Evolutionary conservation across 805 yeast genomes (phyloP), one percentile per base, ranked within the genome.

Genomic region (Nakazawaea sp.): DNA sequence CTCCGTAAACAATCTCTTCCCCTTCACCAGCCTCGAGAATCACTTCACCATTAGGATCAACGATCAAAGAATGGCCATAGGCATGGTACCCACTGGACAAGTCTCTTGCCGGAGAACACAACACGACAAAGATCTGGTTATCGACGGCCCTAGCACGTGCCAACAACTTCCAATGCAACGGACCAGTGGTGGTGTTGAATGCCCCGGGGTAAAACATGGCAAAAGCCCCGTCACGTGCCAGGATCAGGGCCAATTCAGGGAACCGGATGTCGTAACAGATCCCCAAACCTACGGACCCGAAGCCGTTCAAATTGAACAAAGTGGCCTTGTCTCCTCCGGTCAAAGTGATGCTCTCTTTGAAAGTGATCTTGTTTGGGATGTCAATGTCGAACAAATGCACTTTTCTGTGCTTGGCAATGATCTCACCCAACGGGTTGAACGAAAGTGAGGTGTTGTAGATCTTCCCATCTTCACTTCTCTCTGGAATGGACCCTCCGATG

Each of bases 401-500:
- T 53, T 90, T 90, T 47, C 97, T 73, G 58, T 87, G 97, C 51
- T 81, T 84, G 33, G 87, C 96, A 38, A 90, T 74, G 39, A 89
- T 65, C 27, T 77, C 70, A 3, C 98, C 98, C 2, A 56, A 32
- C 2, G 80, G 81, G 43, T 75, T 59, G 54, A 86, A 90, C 3
- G 94, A 68, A 52, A 86, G 52, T 33, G 85, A 75, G 21, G 94
- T 79, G 63, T 89, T 78, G 70, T 74, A 83, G 20, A 78, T 52
- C 45, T 77, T 75, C 38, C 68, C 66, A 33, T 71, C 75, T 11
- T 68, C 76, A 32, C 68, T 76, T 20, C 70, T 49, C 56, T 92
- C 98, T 1, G 97, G 97, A 46, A 85, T 77, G 1, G 96, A 86
- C 12, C 98, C 98, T 12, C 97, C 97, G 30, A 90, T 72, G 30